Evolutionary conservation across 163 green algal species (phyloP).

Genomic region (Chlamydomonas reinhardtii): DNA sequence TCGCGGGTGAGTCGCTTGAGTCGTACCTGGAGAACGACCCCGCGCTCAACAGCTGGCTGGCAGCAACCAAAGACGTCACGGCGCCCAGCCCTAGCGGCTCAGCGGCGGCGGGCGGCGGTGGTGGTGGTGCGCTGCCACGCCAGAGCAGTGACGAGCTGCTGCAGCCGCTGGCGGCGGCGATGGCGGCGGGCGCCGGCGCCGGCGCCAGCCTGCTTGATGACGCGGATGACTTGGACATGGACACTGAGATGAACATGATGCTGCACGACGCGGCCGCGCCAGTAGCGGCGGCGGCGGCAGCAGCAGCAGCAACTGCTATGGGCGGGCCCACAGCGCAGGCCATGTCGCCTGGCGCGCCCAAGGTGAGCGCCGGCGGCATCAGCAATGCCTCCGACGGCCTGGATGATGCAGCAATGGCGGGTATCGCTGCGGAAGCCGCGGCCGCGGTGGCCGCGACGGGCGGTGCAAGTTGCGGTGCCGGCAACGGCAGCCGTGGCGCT

Average conservation of each 20-base stretch:
- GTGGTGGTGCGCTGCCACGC: no score
- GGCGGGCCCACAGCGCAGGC: no score
- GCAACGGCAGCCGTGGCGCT: no score
- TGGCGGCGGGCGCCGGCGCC: background rate
- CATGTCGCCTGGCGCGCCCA: no score
- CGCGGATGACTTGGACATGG: background rate
- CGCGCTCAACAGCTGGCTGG: background rate
- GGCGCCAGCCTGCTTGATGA: conserved; percentile 5
- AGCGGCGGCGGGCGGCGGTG: background rate
- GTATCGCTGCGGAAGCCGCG: background rate
- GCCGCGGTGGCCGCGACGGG: background rate
- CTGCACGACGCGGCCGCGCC: background rate
- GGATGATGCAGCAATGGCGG: no score
- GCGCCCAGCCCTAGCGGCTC: background rate
- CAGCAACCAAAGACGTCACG: background rate
- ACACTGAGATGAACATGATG: conserved; percentile 26
- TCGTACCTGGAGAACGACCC: conserved; percentile 19
- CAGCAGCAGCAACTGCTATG: no score
- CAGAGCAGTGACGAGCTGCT: conserved; percentile 23
- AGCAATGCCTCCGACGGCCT: no score
- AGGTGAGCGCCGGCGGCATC: no score
- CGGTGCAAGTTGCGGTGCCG: no score
- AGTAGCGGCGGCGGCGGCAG: no score
- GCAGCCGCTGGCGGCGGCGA: conserved; percentile 19
- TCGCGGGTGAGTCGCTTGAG: conserved; percentile 16